phyloP scores from a whole-genome alignment of 2,329 filamentous ascomycete genomes.

The Teratosphaeria gauchensis region DNA sequence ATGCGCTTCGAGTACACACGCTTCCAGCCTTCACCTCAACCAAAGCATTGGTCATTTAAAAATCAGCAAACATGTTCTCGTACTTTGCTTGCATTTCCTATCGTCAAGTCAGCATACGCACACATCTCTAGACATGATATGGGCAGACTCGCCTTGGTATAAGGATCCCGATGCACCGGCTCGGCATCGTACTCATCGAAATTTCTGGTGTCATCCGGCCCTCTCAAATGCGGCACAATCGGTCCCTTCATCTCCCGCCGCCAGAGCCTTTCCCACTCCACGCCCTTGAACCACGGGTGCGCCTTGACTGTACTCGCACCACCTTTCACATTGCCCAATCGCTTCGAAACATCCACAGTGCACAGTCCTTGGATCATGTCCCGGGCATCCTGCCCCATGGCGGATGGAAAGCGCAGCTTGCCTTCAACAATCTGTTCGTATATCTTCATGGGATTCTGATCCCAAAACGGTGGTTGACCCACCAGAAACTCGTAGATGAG shows the following conservation, averaged over 20 bases:
- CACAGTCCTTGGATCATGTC: conserved; percentile 69
- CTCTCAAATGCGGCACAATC: conserved; percentile 65
- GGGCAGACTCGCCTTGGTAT: conserved; percentile 42
- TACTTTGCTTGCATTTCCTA: conserved; percentile 57
- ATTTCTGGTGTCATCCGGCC: conserved; percentile 65
- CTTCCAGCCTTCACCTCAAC: too few relatives aligned
- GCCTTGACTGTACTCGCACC: conserved; percentile 62
- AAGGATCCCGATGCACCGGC: conserved; percentile 53
- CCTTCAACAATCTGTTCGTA: conserved; percentile 77
- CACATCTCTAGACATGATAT: not conserved
- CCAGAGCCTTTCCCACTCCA: conserved; percentile 66
- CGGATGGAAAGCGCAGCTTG: conserved; percentile 61
- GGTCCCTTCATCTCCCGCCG: conserved; percentile 56
- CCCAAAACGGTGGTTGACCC: conserved; percentile 79
- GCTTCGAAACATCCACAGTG: conserved; percentile 66
- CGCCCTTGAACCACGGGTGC: conserved; percentile 64
- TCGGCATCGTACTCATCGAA: conserved; percentile 79
- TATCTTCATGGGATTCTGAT: conserved; percentile 77
- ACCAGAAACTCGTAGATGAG: conserved; percentile 77
- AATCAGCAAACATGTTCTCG: conserved; percentile 62
- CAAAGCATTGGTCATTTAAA: conserved; percentile 34
- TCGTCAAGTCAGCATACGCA: not conserved
- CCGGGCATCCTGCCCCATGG: conserved; percentile 58
- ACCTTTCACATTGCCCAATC: conserved; percentile 69
- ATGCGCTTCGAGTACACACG: not conserved